Evolutionary conservation across 192 early-diverging fungal genomes (phyloP).

Genomic region (Piromyces sp.): DNA sequence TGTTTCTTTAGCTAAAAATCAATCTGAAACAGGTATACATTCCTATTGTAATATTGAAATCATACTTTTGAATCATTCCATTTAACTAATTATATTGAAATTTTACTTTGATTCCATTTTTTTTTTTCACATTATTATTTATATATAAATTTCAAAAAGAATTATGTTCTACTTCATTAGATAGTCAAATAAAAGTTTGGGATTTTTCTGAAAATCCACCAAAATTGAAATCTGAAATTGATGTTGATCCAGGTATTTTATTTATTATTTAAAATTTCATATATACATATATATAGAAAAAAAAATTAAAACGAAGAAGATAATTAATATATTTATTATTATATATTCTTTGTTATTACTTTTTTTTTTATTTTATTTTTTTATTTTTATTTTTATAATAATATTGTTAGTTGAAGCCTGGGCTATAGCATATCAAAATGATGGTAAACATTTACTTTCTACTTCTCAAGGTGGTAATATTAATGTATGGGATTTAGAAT

Average conservation of each 20-base stretch:
- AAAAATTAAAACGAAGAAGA: too few species aligned
- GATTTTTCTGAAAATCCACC: conserved; percentile 27
- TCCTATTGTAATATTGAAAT: too few species aligned
- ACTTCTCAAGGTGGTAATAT: conserved; percentile 57
- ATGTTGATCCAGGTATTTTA: conserved; percentile 37
- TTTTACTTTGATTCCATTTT: conserved; percentile 8
- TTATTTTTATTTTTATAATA: too few species aligned
- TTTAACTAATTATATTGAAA: too few species aligned
- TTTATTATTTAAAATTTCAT: too few species aligned
- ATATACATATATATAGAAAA: too few species aligned
- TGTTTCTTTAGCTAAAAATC: conserved; percentile 48
- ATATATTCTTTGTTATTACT: too few species aligned
- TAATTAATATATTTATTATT: too few species aligned
- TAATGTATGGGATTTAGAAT: conserved; percentile 50
- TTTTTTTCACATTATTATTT: background rate
- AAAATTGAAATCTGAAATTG: conserved; percentile 31
- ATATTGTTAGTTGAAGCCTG: conserved; percentile 47
- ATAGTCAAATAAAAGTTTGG: conserved; percentile 63
- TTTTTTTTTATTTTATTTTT: too few species aligned
- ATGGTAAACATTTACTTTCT: conserved; percentile 48
- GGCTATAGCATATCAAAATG: conserved; percentile 53
- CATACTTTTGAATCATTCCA: too few species aligned
- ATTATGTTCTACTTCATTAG: conserved; percentile 55
- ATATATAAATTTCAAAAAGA: conserved; percentile 15
- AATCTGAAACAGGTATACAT: conserved; percentile 30